phyloP scores from a whole-genome alignment of 768 basidiomycete species.

The Baorangia bicolor region DNA sequence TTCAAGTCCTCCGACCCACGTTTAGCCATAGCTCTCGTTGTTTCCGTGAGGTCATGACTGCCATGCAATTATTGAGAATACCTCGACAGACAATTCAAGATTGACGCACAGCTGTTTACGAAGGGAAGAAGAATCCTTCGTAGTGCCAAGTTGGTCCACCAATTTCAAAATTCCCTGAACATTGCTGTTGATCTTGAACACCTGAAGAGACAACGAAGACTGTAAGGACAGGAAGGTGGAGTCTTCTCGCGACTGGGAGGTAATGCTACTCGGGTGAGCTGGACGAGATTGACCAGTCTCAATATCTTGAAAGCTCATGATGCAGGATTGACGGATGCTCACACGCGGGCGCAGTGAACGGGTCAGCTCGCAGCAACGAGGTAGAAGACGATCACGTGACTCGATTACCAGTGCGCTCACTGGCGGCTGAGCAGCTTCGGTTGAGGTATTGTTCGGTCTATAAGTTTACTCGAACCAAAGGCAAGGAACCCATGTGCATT shows the following conservation, averaged over 20 bases:
- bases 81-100: neutral
- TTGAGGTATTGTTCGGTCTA: no score
- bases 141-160: slow-evolving; percentile 94
- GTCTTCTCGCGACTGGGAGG: slow-evolving; percentile 56
- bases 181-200: slow-evolving; percentile 99
- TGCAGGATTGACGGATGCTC: no score
- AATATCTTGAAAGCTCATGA: slow-evolving; percentile 54
- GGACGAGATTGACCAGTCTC: slow-evolving; percentile 41
- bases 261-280: slow-evolving; percentile 23
- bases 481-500: no score
- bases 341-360: no score
- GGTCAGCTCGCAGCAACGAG: slow-evolving; percentile 3
- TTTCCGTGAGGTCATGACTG: slow-evolving; percentile 93
- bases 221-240: slow-evolving; percentile 74
- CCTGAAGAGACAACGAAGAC: slow-evolving; percentile 82
- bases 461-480: no score
- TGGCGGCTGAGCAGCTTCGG: no score
- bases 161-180: slow-evolving; percentile 92
- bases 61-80: slow-evolving; percentile 1
- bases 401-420: no score
- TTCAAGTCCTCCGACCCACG: slow-evolving; percentile 92
- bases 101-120: slow-evolving; percentile 79
- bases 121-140: slow-evolving; percentile 73
- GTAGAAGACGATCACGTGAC: slow-evolving; percentile 9
- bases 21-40: slow-evolving; percentile 93